These are phyloP conservation scores for Phaeoacremonium minimum DNA, from an alignment of 2,329 filamentous ascomycete species.

Conservation along the genomic window DNA sequence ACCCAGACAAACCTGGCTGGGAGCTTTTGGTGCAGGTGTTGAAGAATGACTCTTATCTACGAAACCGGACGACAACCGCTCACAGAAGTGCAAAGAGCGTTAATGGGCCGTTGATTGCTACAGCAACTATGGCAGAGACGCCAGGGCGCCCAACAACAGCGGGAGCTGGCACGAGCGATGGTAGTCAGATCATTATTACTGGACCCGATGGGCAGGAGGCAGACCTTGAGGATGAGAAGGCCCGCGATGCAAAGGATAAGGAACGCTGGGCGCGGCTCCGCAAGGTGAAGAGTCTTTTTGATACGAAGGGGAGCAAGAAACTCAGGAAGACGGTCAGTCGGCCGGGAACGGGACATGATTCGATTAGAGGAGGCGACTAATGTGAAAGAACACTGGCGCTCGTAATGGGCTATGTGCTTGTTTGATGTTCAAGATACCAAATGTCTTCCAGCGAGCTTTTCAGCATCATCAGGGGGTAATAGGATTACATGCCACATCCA, in stretches of 20 bases:
- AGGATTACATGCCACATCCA: no score
- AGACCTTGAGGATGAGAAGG: slow-evolving; percentile 43
- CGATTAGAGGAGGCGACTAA: neutral
- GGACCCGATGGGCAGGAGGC: slow-evolving; percentile 25
- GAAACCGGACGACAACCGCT: slow-evolving; percentile 22
- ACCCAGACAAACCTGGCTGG: slow-evolving; percentile 46
- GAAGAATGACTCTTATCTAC: slow-evolving; percentile 54
- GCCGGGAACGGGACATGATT: slow-evolving; percentile 28
- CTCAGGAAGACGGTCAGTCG: slow-evolving; percentile 35
- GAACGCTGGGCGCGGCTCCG: slow-evolving; percentile 69
- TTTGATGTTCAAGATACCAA: no score
- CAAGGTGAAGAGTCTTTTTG: slow-evolving; percentile 68
- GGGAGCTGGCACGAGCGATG: slow-evolving; percentile 12
- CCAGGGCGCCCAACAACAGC: neutral
- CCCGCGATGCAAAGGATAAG: slow-evolving; percentile 58
- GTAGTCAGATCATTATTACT: no score
- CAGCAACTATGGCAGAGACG: no score
- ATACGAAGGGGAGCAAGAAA: slow-evolving; percentile 58
- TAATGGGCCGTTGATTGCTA: neutral
- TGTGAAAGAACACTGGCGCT: no score
- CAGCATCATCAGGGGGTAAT: no score
- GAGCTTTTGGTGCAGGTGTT: slow-evolving; percentile 48
- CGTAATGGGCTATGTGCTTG: no score
- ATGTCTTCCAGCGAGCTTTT: no score
- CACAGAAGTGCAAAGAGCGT: slow-evolving; percentile 9